A percentile compares a stretch with the other conserved stretches of the same genome.
Conservation (phyloP, 352 stramenopile genomes). For the Pythium oligandrum region DNA sequence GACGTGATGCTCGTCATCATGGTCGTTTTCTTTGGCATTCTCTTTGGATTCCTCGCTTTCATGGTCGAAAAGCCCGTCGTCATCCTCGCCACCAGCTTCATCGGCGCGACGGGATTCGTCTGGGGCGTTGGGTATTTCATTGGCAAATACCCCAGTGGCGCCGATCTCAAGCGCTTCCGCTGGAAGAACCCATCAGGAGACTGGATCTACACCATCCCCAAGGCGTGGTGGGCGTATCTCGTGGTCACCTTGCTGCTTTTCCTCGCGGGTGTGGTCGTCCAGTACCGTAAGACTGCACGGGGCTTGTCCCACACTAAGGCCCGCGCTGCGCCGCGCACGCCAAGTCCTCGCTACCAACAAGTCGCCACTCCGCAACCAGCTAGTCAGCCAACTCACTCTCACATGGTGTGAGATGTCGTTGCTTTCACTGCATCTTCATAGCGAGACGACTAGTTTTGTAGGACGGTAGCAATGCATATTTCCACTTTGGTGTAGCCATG, state of each 20-base stretch:
- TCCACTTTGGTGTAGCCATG: too few relatives aligned
- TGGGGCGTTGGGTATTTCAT: constrained; percentile 54
- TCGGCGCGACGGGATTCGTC: constrained; percentile 34
- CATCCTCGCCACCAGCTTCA: constrained; percentile 47
- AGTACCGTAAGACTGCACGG: constrained; percentile 21
- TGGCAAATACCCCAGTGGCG: constrained; percentile 45
- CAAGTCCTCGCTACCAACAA: too few relatives aligned
- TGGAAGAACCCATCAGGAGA: constrained; percentile 14
- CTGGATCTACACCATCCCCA: constrained; percentile 24
- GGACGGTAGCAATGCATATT: too few relatives aligned
- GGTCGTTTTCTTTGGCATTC: constrained; percentile 30
- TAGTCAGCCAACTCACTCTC: too few relatives aligned
- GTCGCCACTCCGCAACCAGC: too few relatives aligned
- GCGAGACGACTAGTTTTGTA: too few relatives aligned
- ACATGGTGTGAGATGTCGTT: too few relatives aligned
- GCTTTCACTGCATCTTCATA: too few relatives aligned
- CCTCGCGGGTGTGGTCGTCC: constrained; percentile 19
- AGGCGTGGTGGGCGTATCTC: constrained; percentile 35
- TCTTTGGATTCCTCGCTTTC: constrained; percentile 32
- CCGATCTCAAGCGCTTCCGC: constrained; percentile 37
- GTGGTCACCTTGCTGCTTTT: constrained; percentile 24
- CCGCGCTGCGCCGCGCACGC: too few relatives aligned
- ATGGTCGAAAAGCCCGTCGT: constrained; percentile 52
- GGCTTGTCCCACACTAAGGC: not conserved
- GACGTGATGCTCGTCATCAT: constrained; percentile 42